Percentiles rank a stretch among this genome's conserved stretches.
phyloP scores from a whole-genome alignment of 2,329 filamentous ascomycete species.

The Cladophialophora psammophila region DNA sequence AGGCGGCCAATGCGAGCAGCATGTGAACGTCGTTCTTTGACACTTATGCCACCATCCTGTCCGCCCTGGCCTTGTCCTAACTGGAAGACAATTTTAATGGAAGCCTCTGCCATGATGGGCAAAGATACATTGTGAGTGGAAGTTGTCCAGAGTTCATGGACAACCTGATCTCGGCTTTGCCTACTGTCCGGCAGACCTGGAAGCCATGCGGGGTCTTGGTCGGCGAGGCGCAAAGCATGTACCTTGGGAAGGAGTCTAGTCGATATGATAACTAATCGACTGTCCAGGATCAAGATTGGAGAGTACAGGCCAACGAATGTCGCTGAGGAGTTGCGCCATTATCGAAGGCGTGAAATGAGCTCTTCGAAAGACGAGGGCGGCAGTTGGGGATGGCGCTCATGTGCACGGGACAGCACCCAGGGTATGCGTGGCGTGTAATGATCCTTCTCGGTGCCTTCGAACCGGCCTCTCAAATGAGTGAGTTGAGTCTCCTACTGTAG shows the following conservation, averaged over 20 bases:
- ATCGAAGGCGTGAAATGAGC: neutral
- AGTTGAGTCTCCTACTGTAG: too few relatives aligned
- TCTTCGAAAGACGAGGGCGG: neutral
- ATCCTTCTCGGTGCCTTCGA: neutral
- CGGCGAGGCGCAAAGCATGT: neutral
- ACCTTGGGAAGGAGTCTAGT: neutral
- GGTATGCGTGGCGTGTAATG: too few relatives aligned
- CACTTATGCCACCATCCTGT: neutral
- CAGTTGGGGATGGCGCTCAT: neutral
- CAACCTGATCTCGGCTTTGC: neutral
- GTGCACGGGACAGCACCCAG: too few relatives aligned
- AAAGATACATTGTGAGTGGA: neutral
- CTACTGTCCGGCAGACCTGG: neutral
- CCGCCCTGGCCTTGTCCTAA: neutral
- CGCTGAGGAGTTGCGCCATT: neutral
- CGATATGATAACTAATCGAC: neutral
- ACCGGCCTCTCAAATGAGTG: neutral
- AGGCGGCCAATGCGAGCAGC: constrained; percentile 10
- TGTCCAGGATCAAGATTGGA: neutral
- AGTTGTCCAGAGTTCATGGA: neutral
- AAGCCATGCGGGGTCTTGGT: neutral
- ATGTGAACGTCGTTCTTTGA: constrained; percentile 8
- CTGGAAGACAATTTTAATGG: neutral
- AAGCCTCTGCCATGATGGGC: neutral
- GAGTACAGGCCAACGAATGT: neutral